phyloP scores from a whole-genome alignment of 2,329 filamentous ascomycete species.

The Neofusicoccum parvum region DNA sequence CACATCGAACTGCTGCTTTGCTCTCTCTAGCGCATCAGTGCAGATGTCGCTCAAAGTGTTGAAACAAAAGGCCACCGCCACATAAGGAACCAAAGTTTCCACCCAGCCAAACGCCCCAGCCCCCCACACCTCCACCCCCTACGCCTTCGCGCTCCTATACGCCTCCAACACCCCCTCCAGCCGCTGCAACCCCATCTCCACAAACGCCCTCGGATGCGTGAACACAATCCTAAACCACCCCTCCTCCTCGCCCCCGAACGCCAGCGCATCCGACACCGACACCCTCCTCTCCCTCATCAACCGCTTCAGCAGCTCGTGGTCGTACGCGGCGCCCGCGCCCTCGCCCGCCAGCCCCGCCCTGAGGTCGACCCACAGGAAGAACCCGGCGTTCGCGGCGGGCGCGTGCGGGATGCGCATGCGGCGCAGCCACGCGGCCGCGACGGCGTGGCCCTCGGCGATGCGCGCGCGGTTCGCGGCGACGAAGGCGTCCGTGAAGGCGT shows the following conservation, averaged over 20 bases:
- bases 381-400: conserved; percentile 46
- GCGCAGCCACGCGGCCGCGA: conserved; percentile 26
- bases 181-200: conserved; percentile 40
- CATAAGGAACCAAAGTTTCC: no score
- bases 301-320: conserved; percentile 35
- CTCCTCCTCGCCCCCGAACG: conserved; percentile 39
- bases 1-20: no score
- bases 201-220: conserved; percentile 36
- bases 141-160: not conserved
- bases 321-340: conserved; percentile 16
- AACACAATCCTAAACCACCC: conserved; percentile 50
- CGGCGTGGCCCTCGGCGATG: conserved; percentile 27
- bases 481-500: conserved; percentile 28
- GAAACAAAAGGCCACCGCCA: no score
- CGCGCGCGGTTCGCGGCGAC: conserved; percentile 23
- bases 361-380: conserved; percentile 50
- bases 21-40: no score
- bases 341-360: conserved; percentile 20
- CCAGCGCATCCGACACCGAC: conserved; percentile 37
- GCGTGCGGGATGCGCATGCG: conserved; percentile 40
- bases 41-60: no score
- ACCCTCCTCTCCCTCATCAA: conserved; percentile 43
- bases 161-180: conserved; percentile 23
- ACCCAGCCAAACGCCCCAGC: no score
- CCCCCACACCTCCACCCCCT: not conserved